A percentile compares a stretch with the other conserved stretches of the same genome.
These are phyloP conservation scores for Colletotrichum caudatum DNA, from an alignment of 2,329 filamentous ascomycete genomes.

Conservation along the genomic window DNA sequence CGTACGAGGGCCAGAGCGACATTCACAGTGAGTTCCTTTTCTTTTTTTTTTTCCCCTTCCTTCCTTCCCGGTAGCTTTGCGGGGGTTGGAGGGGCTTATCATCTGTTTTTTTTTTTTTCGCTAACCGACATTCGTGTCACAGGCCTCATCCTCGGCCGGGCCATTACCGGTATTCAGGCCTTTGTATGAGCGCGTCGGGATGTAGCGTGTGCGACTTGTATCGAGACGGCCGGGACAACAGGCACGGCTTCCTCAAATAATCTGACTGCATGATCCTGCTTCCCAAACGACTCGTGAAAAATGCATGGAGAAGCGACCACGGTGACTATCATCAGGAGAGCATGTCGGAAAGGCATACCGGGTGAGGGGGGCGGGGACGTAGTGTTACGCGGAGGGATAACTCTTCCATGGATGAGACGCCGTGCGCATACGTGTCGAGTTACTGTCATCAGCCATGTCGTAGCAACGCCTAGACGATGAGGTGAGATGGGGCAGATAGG, in stretches of 20 bases:
- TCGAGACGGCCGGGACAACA: background rate
- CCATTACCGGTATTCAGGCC: constrained; percentile 81
- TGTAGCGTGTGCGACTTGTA: background rate
- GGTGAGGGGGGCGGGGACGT: no score
- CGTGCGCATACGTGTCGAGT: no score
- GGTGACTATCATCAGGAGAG: no score
- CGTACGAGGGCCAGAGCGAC: constrained; percentile 98
- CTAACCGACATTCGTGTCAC: background rate
- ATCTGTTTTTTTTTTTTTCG: background rate
- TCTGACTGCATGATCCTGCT: background rate
- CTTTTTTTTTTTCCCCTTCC: no score
- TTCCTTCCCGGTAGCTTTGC: background rate
- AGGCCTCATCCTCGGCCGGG: constrained; percentile 77
- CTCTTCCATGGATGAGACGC: no score
- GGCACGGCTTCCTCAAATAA: background rate
- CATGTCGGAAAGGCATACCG: no score
- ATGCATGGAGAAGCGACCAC: background rate
- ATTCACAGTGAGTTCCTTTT: constrained; percentile 82
- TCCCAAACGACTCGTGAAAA: background rate
- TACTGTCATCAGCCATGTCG: no score
- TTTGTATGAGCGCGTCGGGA: constrained; percentile 67
- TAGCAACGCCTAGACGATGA: no score
- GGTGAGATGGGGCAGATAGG: background rate
- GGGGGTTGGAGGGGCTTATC: no score
- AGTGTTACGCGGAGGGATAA: no score